Percentiles rank a stretch among this genome's conserved stretches.
phyloP scores from a whole-genome alignment of 331 rosid species.

The Cydonia oblonga region DNA sequence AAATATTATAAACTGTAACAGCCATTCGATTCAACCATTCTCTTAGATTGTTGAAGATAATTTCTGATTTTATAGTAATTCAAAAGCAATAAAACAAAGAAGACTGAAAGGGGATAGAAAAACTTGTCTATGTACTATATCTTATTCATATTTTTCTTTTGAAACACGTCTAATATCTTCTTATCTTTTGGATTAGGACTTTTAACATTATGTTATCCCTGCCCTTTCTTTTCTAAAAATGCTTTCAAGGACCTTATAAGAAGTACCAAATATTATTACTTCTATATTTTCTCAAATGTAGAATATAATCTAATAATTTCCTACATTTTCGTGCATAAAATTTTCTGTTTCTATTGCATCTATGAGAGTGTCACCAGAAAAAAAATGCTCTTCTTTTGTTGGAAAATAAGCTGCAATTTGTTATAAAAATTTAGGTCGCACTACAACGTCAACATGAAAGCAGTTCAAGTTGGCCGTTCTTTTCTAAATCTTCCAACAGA shows the following conservation, averaged over 20 bases:
- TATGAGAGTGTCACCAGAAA: background rate
- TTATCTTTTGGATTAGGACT: no score
- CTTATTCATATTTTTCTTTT: background rate
- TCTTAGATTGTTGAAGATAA: background rate
- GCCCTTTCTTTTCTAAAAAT: background rate
- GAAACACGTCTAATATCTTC: background rate
- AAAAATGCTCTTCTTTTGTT: background rate
- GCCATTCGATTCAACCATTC: background rate
- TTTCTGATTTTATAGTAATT: background rate
- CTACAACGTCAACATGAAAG: constrained; percentile 86
- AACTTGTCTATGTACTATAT: background rate
- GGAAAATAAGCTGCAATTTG: constrained; percentile 7
- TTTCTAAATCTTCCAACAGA: constrained; percentile 48
- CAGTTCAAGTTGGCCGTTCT: constrained; percentile 69
- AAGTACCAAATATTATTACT: background rate
- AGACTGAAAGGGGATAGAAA: background rate
- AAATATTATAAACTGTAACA: background rate
- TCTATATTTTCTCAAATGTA: background rate
- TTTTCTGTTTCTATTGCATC: background rate
- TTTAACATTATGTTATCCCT: no score
- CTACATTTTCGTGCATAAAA: background rate
- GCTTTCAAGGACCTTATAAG: background rate
- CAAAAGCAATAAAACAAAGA: background rate
- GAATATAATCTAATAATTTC: background rate
- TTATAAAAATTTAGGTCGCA: constrained; percentile 52